Evolutionary conservation across 208 protist species (phyloP).

Genomic region (Acanthamoeba healyi): DNA sequence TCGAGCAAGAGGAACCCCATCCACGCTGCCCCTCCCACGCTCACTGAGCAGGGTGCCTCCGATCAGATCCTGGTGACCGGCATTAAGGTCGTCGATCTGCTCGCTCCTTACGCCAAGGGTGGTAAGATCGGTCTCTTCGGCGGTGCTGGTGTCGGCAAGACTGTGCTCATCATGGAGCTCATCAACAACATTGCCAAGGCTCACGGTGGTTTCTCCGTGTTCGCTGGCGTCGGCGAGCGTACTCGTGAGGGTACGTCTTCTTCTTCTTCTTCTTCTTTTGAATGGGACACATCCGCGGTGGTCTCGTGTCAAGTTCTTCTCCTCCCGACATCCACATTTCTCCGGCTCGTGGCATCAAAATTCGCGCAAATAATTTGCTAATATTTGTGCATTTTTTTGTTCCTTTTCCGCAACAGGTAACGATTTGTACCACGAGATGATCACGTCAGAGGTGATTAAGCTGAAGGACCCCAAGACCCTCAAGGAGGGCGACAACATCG

Average conservation of each 20-base stretch:
- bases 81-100: slow-evolving; percentile 99
- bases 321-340: no score
- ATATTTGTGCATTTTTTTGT: no score
- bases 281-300: no score
- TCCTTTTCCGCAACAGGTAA: slow-evolving; percentile 84
- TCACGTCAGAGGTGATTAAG: slow-evolving; percentile 93
- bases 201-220: slow-evolving; percentile 99
- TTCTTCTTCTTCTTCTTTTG: not conserved
- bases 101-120: slow-evolving; percentile 98
- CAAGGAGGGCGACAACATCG: slow-evolving; percentile 91
- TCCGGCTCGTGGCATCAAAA: no score
- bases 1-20: slow-evolving; percentile 94
- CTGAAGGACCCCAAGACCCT: slow-evolving; percentile 89
- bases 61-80: slow-evolving; percentile 97
- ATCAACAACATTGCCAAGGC: slow-evolving; percentile 99
- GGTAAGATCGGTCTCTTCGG: slow-evolving; percentile 99
- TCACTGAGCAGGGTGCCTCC: slow-evolving; percentile 95
- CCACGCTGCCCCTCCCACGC: slow-evolving; percentile 95
- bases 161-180: slow-evolving; percentile 99
- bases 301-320: no score
- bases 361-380: no score
- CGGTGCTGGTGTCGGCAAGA: slow-evolving; percentile 99
- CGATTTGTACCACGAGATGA: slow-evolving; percentile 99
- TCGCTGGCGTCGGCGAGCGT: slow-evolving; percentile 98
- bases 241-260: slow-evolving; percentile 95